Percentiles rank a stretch among this genome's conserved stretches.
These are phyloP conservation scores for Pseudogymnoascus sp. DNA, from an alignment of 2,329 filamentous ascomycete species.

Conservation along the genomic window DNA sequence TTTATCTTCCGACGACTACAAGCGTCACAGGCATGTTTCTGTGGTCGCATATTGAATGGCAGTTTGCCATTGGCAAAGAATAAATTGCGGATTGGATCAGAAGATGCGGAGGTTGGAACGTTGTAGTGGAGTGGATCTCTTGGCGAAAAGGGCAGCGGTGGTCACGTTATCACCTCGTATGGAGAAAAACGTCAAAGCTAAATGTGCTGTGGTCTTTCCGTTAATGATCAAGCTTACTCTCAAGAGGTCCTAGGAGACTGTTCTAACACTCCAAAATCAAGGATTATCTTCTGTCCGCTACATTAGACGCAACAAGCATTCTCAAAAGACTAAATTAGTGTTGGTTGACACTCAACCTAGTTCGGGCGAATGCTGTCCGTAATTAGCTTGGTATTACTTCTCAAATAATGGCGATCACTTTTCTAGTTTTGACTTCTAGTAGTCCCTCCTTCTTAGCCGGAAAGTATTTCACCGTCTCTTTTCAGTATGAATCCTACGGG, in stretches of 20 bases:
- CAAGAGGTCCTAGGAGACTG: background rate
- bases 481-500: background rate
- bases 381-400: background rate
- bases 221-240: background rate
- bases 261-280: background rate
- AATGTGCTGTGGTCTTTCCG: background rate
- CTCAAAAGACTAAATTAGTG: background rate
- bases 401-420: background rate
- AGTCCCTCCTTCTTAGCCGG: background rate
- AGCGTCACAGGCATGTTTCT: constrained; percentile 11
- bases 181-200: background rate
- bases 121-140: background rate
- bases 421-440: background rate
- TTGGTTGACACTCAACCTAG: background rate
- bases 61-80: background rate
- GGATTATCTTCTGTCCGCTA: background rate
- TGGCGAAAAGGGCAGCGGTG: background rate
- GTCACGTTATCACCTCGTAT: background rate
- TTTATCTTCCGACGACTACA: constrained; percentile 11
- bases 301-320: background rate
- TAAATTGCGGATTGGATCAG: background rate
- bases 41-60: constrained; percentile 10
- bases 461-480: background rate
- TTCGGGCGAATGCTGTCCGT: background rate
- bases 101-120: background rate